Evolutionary conservation across 768 basidiomycete genomes (phyloP).

Genomic region (Vararia minispora): DNA sequence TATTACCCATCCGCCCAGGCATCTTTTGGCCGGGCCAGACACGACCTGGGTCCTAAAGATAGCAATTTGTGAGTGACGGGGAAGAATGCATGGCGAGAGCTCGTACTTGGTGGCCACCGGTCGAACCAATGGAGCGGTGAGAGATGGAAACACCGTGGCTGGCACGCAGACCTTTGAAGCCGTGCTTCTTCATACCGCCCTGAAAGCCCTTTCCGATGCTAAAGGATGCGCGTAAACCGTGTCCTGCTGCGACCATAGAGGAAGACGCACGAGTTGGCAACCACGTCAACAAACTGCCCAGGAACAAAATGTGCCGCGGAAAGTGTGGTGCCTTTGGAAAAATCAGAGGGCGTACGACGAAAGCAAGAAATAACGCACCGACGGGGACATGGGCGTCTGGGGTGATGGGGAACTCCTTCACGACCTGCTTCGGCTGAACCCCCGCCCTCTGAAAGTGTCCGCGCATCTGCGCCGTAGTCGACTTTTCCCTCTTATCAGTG

Average conservation of each 20-base stretch:
- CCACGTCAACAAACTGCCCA: slow-evolving; percentile 89
- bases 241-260: neutral
- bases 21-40: slow-evolving; percentile 98
- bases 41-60: slow-evolving; percentile 79
- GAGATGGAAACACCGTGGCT: slow-evolving; percentile 95
- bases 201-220: slow-evolving; percentile 98
- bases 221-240: neutral
- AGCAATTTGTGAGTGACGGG: slow-evolving; percentile 6
- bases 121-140: slow-evolving; percentile 88
- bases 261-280: slow-evolving; percentile 72
- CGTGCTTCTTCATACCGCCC: slow-evolving; percentile 94
- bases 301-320: slow-evolving; percentile 95
- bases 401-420: slow-evolving; percentile 84
- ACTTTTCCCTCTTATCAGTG: slow-evolving; percentile 60
- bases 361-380: slow-evolving; percentile 39
- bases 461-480: slow-evolving; percentile 65
- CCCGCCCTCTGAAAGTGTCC: slow-evolving; percentile 84
- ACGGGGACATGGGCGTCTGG: slow-evolving; percentile 83
- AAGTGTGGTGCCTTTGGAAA: slow-evolving; percentile 61
- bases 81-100: neutral
- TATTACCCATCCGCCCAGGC: slow-evolving; percentile 87
- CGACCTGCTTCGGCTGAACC: slow-evolving; percentile 70
- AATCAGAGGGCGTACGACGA: neutral
- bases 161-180: slow-evolving; percentile 82
- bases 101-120: slow-evolving; percentile 87